Evolutionary conservation across 2,329 filamentous ascomycete species (phyloP).

Genomic region (Cladobotryum protrusum): DNA sequence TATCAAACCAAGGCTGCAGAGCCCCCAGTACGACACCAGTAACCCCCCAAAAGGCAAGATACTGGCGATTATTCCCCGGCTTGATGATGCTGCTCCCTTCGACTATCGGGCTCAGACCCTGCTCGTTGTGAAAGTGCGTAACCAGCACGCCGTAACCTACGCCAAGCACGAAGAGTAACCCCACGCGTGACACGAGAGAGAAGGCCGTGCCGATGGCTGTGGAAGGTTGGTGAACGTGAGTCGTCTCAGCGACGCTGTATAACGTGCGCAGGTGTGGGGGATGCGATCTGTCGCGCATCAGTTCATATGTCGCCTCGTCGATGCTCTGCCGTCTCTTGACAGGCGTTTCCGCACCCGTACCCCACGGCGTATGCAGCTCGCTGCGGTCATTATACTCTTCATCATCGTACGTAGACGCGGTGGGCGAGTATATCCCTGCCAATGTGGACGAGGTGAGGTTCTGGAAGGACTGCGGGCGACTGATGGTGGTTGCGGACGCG

Average conservation of each 20-base stretch:
- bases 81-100: slow-evolving; percentile 32
- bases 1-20: slow-evolving; percentile 78
- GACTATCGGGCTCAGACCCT: slow-evolving; percentile 56
- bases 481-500: slow-evolving; percentile 37
- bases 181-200: slow-evolving; percentile 50
- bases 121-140: slow-evolving; percentile 67
- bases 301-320: slow-evolving; percentile 39
- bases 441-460: slow-evolving; percentile 88
- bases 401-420: slow-evolving; percentile 47
- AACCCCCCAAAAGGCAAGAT: slow-evolving; percentile 75
- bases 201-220: slow-evolving; percentile 23
- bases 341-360: slow-evolving; percentile 69
- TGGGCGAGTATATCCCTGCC: slow-evolving; percentile 80
- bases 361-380: slow-evolving; percentile 67
- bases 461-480: slow-evolving; percentile 69
- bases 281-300: slow-evolving; percentile 36
- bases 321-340: slow-evolving; percentile 33
- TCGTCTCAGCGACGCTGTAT: slow-evolving; percentile 23
- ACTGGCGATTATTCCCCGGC: slow-evolving; percentile 50
- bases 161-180: slow-evolving; percentile 70
- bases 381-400: slow-evolving; percentile 34
- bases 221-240: slow-evolving; percentile 20
- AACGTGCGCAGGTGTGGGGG: slow-evolving; percentile 29
- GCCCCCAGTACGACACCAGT: slow-evolving; percentile 73
- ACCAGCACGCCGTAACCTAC: slow-evolving; percentile 78